Conservation (phyloP, 257 asterid species). For the Lithospermum erythrorhizon region DNA sequence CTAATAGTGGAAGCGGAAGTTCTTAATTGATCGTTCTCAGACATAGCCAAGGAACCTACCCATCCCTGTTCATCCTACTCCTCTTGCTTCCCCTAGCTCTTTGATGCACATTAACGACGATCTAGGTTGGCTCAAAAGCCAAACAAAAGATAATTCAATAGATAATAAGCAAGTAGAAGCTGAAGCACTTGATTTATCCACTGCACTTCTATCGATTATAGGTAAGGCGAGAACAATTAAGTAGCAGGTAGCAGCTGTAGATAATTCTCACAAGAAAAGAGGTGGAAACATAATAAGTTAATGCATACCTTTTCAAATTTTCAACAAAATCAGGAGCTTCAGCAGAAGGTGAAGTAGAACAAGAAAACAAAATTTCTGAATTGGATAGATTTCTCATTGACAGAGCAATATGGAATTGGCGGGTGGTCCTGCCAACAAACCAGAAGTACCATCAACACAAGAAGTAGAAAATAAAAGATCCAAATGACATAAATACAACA, state of each 20-base stretch:
- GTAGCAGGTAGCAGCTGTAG: not conserved
- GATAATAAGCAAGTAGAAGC: too few species aligned
- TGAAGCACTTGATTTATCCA: not conserved
- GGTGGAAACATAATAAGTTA: not conserved
- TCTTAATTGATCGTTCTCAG: too few species aligned
- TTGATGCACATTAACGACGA: too few species aligned
- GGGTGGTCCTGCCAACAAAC: constrained; percentile 34
- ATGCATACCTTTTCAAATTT: constrained; percentile 49
- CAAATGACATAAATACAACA: not conserved
- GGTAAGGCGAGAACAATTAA: not conserved
- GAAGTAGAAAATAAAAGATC: not conserved
- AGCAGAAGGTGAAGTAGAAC: constrained; percentile 88
- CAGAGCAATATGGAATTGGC: constrained; percentile 36
- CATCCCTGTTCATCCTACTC: too few species aligned
- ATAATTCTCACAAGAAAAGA: not conserved
- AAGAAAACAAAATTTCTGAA: constrained; percentile 52
- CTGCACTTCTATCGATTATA: not conserved
- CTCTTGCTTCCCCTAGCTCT: too few species aligned
- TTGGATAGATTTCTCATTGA: constrained; percentile 50
- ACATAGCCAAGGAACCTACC: too few species aligned
- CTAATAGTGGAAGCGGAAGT: too few species aligned
- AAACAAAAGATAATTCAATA: too few species aligned
- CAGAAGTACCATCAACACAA: constrained; percentile 1
- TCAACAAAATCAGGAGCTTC: constrained; percentile 77
- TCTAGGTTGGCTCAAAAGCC: too few species aligned